Percentiles rank a stretch among this genome's conserved stretches.
These are phyloP conservation scores for Maudiozyma pseudohumilis DNA, from an alignment of 805 yeast species.

Conservation along the genomic window DNA sequence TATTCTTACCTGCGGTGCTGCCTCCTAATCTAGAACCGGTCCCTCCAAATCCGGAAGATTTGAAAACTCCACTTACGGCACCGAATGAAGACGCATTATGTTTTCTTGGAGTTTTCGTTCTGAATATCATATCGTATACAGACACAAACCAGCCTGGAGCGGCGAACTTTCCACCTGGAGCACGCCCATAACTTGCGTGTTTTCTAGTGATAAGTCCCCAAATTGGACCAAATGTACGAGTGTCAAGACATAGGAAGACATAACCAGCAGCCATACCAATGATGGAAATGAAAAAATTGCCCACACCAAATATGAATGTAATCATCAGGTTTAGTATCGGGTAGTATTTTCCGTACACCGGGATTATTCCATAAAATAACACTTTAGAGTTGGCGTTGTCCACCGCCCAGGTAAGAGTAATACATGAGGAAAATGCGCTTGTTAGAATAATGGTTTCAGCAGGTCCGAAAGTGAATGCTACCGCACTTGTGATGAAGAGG, in stretches of 20 bases:
- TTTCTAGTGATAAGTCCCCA: conserved; percentile 25
- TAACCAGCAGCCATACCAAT: conserved; percentile 50
- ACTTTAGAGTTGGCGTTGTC: conserved; percentile 43
- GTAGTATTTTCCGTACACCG: conserved; percentile 45
- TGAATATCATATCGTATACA: conserved; percentile 4
- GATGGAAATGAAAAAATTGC: conserved; percentile 32
- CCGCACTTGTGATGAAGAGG: conserved; percentile 6
- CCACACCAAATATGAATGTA: conserved; percentile 37
- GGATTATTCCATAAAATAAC: conserved; percentile 45
- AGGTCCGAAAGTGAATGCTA: conserved; percentile 9
- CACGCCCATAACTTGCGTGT: conserved; percentile 12
- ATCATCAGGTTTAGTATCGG: conserved; percentile 31
- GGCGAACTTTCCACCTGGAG: conserved; percentile 20
- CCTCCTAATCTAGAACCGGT: conserved; percentile 7
- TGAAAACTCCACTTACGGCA: background rate
- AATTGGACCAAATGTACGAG: conserved; percentile 43
- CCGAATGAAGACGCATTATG: background rate
- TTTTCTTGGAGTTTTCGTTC: background rate
- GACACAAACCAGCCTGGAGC: conserved; percentile 17
- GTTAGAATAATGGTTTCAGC: conserved; percentile 12
- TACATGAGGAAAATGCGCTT: conserved; percentile 20
- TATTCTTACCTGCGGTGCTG: background rate
- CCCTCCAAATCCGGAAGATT: background rate
- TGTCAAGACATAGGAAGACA: conserved; percentile 52
- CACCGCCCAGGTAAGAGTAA: conserved; percentile 55